These are phyloP conservation scores for Entomortierella parvispora DNA, from an alignment of 192 early-diverging fungal species.

Conservation along the genomic window DNA sequence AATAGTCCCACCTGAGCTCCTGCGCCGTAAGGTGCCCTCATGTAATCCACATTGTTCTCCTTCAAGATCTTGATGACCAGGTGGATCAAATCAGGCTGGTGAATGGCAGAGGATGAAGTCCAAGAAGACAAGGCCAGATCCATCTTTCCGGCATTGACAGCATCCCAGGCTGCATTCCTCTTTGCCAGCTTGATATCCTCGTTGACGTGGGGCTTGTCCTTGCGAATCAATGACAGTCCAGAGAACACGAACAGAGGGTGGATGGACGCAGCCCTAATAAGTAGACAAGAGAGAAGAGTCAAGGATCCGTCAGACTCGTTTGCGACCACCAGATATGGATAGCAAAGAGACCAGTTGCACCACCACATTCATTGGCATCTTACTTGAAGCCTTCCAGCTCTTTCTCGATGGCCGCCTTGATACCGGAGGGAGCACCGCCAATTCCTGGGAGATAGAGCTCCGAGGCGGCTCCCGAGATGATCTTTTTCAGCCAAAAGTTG, in stretches of 20 bases:
- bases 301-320: no score
- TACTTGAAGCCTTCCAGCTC: conserved; percentile 75
- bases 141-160: conserved; percentile 66
- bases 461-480: conserved; percentile 60
- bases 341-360: no score
- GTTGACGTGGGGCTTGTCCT: conserved; percentile 72
- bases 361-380: neutral
- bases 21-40: conserved; percentile 83
- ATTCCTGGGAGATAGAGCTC: conserved; percentile 69
- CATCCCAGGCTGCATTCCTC: conserved; percentile 75
- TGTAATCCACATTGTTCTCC: conserved; percentile 72
- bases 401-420: conserved; percentile 68
- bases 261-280: conserved; percentile 66
- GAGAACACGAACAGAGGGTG: conserved; percentile 83
- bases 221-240: conserved; percentile 75
- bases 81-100: conserved; percentile 71
- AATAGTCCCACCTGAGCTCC: conserved; percentile 70
- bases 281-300: neutral
- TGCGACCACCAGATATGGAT: no score
- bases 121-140: conserved; percentile 70
- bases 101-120: conserved; percentile 60
- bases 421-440: conserved; percentile 71
- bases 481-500: conserved; percentile 79
- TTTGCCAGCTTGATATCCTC: conserved; percentile 71
- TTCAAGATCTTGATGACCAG: conserved; percentile 76